Conservation (phyloP, 2,329 filamentous ascomycete genomes). For the Colletotrichum echinochloae region DNA sequence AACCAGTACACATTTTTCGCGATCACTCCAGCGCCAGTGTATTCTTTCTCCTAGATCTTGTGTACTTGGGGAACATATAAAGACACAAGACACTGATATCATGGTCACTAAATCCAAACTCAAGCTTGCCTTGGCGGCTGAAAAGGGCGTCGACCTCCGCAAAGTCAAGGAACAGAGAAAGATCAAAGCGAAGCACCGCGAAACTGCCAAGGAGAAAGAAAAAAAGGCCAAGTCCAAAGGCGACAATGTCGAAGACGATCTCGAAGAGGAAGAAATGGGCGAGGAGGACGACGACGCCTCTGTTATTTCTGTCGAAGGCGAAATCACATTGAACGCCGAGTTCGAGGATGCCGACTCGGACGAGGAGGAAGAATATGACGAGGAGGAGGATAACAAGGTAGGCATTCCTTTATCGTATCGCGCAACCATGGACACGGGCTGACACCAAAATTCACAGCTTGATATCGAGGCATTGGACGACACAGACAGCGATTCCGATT, state of each 20-base stretch:
- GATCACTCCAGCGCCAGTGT: slow-evolving; percentile 4
- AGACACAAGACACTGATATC: slow-evolving; percentile 14
- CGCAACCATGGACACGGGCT: slow-evolving; percentile 12
- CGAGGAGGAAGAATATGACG: slow-evolving; percentile 46
- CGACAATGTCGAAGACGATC: slow-evolving; percentile 43
- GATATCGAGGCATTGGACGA: slow-evolving; percentile 70
- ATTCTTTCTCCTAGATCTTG: neutral
- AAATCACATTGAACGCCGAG: slow-evolving; percentile 43
- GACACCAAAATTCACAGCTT: slow-evolving; percentile 50
- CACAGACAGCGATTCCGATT: slow-evolving; percentile 72
- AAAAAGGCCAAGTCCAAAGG: slow-evolving; percentile 46
- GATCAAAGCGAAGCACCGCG: slow-evolving; percentile 57
- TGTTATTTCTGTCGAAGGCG: slow-evolving; percentile 47
- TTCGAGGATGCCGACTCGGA: slow-evolving; percentile 41
- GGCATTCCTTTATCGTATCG: neutral
- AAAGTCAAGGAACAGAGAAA: slow-evolving; percentile 64
- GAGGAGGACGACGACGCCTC: slow-evolving; percentile 45
- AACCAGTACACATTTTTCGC: slow-evolving; percentile 17
- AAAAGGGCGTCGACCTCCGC: slow-evolving; percentile 66
- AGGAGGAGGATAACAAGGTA: slow-evolving; percentile 44
- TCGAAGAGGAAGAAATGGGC: slow-evolving; percentile 48
- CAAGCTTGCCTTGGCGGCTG: slow-evolving; percentile 65
- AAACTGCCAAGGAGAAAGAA: slow-evolving; percentile 48
- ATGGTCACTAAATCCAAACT: slow-evolving; percentile 63
- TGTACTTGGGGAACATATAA: neutral